Percentiles rank a stretch among this genome's conserved stretches.
phyloP scores from a whole-genome alignment of 2,329 filamentous ascomycete species.

The Stachybotrys elegans region DNA sequence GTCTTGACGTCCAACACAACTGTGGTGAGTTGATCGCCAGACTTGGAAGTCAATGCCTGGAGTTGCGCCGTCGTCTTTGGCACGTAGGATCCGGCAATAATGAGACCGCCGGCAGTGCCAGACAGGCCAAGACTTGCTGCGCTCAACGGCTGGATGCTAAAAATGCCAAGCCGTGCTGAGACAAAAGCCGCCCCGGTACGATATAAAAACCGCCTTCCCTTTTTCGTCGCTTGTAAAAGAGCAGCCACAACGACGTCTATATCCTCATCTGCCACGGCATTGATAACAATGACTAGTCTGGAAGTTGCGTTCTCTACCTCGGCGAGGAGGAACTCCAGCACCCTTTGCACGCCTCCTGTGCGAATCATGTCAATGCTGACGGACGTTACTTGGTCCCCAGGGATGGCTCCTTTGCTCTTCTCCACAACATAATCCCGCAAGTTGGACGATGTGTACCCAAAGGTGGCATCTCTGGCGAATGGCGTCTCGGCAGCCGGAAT shows the following conservation, averaged over 20 bases:
- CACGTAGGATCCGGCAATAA: conserved; percentile 54
- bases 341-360: conserved; percentile 33
- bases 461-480: conserved; percentile 53
- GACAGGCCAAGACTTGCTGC: conserved; percentile 35
- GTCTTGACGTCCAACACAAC: conserved; percentile 44
- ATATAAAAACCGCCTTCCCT: conserved; percentile 29
- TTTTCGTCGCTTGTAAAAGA: conserved; percentile 29
- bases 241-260: conserved; percentile 51
- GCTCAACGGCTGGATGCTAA: conserved; percentile 44
- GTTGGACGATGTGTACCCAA: conserved; percentile 51
- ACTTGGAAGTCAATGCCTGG: conserved; percentile 31
- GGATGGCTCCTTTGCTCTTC: conserved; percentile 41
- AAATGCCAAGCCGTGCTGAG: conserved; percentile 45
- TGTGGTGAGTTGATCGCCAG: conserved; percentile 34
- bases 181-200: conserved; percentile 37
- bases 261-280: conserved; percentile 48
- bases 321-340: conserved; percentile 33
- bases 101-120: conserved; percentile 38
- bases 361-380: conserved; percentile 44
- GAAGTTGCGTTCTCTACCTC: conserved; percentile 22
- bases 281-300: conserved; percentile 39
- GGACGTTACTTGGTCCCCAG: conserved; percentile 31
- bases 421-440: conserved; percentile 41
- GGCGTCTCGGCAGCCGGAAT: conserved; percentile 44
- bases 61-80: conserved; percentile 55